A percentile compares a stretch with the other conserved stretches of the same genome.
phyloP scores from a whole-genome alignment of 2,329 filamentous ascomycete genomes.

The Fusarium brachygibbosum region DNA sequence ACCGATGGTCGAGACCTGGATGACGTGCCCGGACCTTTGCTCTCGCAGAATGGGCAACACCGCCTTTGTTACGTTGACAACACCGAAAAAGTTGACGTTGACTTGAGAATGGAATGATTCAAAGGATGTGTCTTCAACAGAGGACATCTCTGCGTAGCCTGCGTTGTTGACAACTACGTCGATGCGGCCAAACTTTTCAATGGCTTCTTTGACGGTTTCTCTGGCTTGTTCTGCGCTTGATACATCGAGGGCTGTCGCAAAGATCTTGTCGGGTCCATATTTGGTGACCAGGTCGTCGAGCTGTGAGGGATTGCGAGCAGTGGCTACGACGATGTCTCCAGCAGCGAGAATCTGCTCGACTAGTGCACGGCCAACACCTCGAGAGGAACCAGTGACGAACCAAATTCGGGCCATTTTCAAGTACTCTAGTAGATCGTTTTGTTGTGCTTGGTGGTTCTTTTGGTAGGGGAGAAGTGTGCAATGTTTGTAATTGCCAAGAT shows the following conservation, averaged over 20 bases:
- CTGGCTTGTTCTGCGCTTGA: constrained; percentile 58
- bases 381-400: constrained; percentile 64
- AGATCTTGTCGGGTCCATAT: constrained; percentile 59
- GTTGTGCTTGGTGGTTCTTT: background rate
- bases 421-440: background rate
- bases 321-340: constrained; percentile 62
- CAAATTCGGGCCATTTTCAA: constrained; percentile 54
- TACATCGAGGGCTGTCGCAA: constrained; percentile 67
- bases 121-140: constrained; percentile 66
- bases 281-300: constrained; percentile 54
- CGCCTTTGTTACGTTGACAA: constrained; percentile 65
- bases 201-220: constrained; percentile 51
- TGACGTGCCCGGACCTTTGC: constrained; percentile 52
- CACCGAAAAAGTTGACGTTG: constrained; percentile 72
- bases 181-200: constrained; percentile 65
- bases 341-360: constrained; percentile 54
- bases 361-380: constrained; percentile 62
- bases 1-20: constrained; percentile 58
- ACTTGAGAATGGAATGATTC: constrained; percentile 65
- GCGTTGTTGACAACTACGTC: constrained; percentile 74
- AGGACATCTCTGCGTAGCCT: constrained; percentile 67
- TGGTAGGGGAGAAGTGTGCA: too few relatives aligned
- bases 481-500: background rate
- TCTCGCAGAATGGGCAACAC: constrained; percentile 54
- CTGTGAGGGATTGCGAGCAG: constrained; percentile 56